Conservation (phyloP, 495 filamentous ascomycete species). For the Aspergillus nanangensis region DNA sequence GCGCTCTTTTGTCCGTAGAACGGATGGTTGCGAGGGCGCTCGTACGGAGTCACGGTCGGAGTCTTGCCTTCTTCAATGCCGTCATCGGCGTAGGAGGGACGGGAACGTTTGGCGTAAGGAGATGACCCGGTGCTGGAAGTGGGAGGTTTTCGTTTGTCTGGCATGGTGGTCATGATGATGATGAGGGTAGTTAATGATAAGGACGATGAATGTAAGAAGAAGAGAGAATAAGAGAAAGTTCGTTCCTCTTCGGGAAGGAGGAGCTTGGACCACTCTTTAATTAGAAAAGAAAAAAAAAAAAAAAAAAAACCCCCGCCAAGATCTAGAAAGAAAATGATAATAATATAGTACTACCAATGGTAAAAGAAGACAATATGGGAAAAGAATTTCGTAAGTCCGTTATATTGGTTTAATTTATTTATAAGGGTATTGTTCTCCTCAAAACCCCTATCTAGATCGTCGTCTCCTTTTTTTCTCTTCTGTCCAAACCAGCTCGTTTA, state of each 20-base stretch:
- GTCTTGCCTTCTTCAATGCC: slow-evolving; percentile 15
- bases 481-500: too few relatives aligned
- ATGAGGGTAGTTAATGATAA: too few relatives aligned
- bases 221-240: slow-evolving; percentile 1
- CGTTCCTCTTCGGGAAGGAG: not conserved
- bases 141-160: slow-evolving; percentile 32
- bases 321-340: too few relatives aligned
- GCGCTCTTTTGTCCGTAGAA: slow-evolving; percentile 72
- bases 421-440: too few relatives aligned
- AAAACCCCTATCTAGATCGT: too few relatives aligned
- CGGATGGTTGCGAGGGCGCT: slow-evolving; percentile 52
- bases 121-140: slow-evolving; percentile 13
- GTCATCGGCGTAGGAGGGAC: slow-evolving; percentile 24
- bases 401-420: too few relatives aligned
- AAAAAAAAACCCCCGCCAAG: too few relatives aligned
- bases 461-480: too few relatives aligned
- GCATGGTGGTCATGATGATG: slow-evolving; percentile 22
- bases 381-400: too few relatives aligned
- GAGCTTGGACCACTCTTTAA: slow-evolving; percentile 16
- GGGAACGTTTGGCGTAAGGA: slow-evolving; percentile 24
- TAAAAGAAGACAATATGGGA: too few relatives aligned
- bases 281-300: too few relatives aligned
- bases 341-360: too few relatives aligned
- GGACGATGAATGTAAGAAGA: slow-evolving; percentile 9
- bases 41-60: slow-evolving; percentile 15